A percentile compares a stretch with the other conserved stretches of the same genome.
Conservation (phyloP, 2,329 filamentous ascomycete species). For the Xylaria sp. region DNA sequence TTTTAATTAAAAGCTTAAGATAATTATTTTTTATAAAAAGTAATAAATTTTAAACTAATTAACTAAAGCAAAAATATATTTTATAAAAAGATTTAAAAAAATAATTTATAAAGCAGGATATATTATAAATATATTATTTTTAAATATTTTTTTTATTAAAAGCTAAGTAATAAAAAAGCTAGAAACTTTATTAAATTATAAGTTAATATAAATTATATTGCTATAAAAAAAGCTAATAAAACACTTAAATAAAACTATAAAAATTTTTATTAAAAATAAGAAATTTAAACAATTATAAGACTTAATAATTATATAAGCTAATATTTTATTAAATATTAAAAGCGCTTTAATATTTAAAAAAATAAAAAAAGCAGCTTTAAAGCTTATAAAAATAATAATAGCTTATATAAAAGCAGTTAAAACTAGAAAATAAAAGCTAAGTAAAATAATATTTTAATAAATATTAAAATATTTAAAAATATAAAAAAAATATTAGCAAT, state of each 20-base stretch:
- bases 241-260: background rate
- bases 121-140: constrained; percentile 25
- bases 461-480: too few relatives aligned
- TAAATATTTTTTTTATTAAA: constrained; percentile 25
- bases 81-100: constrained; percentile 9
- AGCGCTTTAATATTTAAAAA: background rate
- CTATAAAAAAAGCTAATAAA: constrained; percentile 4
- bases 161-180: constrained; percentile 8
- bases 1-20: constrained; percentile 14
- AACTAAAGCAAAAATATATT: constrained; percentile 11
- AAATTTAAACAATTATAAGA: constrained; percentile 24
- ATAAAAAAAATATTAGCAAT: constrained; percentile 8
- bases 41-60: constrained; percentile 9
- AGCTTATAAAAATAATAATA: constrained; percentile 7
- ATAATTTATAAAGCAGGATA: constrained; percentile 16
- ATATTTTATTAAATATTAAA: constrained; percentile 16
- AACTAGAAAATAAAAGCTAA: background rate
- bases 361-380: constrained; percentile 8
- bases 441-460: background rate
- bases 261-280: too few relatives aligned
- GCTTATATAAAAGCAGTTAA: constrained; percentile 3
- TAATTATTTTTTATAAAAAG: constrained; percentile 15
- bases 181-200: constrained; percentile 22
- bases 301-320: constrained; percentile 4
- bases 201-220: constrained; percentile 13